phyloP scores from a whole-genome alignment of 768 basidiomycete species.

The Cubamyces lactineus region DNA sequence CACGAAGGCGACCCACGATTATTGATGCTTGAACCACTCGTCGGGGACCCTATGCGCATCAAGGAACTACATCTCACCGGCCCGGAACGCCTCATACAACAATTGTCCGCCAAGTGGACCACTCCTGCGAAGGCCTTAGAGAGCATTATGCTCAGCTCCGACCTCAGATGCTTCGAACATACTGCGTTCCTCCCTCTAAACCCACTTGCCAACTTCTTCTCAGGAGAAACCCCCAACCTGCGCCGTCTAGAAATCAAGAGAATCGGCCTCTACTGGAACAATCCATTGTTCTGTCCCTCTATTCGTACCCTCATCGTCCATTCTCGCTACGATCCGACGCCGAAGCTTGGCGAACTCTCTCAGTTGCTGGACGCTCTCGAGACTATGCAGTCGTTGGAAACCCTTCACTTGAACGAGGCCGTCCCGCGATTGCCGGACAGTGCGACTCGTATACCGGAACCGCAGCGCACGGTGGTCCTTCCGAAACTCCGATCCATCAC shows the following conservation, averaged over 20 bases:
- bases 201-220: constrained; percentile 1
- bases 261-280: constrained; percentile 2
- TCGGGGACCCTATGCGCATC: constrained; percentile 1
- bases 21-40: neutral
- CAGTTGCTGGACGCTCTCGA: constrained; percentile 1
- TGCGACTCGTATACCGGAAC: neutral
- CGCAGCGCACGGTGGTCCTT: neutral
- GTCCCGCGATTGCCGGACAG: constrained; percentile 4
- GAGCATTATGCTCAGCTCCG: neutral
- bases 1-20: neutral
- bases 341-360: neutral
- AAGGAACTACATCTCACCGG: neutral
- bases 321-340: neutral
- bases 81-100: neutral
- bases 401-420: neutral
- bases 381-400: neutral
- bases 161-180: neutral
- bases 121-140: neutral
- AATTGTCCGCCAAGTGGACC: neutral
- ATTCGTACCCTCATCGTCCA: neutral
- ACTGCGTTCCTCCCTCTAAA: neutral
- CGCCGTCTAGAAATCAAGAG: neutral
- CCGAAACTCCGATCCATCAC: neutral
- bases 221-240: neutral
- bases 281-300: constrained; percentile 9